Conservation (phyloP, 257 asterid species). For the Euphrasia confusa region DNA sequence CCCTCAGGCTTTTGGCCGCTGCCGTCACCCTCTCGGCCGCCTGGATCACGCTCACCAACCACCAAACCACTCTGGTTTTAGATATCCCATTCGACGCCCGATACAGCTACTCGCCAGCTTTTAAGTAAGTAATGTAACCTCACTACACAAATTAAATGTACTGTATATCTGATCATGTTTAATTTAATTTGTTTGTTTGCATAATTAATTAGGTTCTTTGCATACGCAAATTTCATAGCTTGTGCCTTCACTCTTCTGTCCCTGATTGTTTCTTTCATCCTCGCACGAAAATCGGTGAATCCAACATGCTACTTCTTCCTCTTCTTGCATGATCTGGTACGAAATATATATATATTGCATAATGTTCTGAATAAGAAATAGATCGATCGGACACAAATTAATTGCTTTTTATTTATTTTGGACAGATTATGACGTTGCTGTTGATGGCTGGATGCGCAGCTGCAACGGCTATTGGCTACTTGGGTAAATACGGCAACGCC, state of each 20-base stretch:
- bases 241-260: constrained; percentile 39
- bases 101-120: constrained; percentile 53
- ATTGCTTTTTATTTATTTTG: background rate
- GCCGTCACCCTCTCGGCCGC: constrained; percentile 50
- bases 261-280: constrained; percentile 23
- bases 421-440: constrained; percentile 38
- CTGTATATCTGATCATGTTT: no score
- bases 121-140: constrained; percentile 39
- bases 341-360: no score
- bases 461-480: constrained; percentile 53
- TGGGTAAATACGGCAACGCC: constrained; percentile 57
- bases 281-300: constrained; percentile 28
- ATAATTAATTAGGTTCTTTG: constrained; percentile 47
- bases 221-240: constrained; percentile 45
- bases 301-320: constrained; percentile 37
- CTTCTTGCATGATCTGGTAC: constrained; percentile 70
- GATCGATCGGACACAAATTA: no score
- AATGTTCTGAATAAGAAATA: no score
- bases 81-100: constrained; percentile 46
- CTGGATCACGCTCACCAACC: constrained; percentile 42
- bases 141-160: background rate
- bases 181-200: background rate
- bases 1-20: constrained; percentile 35
- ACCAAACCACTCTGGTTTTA: constrained; percentile 36
- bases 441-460: constrained; percentile 58